Conservation (phyloP, 208 protist genomes). For the Acanthamoeba royreba region DNA sequence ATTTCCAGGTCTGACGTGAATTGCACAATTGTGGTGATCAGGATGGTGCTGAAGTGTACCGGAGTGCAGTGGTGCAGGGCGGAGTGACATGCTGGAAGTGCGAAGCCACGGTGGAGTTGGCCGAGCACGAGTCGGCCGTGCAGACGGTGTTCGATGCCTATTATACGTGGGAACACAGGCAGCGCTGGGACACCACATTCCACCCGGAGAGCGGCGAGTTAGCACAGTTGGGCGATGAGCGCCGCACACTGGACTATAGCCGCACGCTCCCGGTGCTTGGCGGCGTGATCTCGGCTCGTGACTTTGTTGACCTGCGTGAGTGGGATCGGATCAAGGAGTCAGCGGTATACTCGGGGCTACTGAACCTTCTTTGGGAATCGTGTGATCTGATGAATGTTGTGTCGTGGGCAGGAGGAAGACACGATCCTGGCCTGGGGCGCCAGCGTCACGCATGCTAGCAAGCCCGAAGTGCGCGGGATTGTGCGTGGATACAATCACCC, state of each 20-base stretch:
- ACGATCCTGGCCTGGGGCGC: neutral
- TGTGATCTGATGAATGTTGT: too few species aligned
- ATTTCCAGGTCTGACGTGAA: too few species aligned
- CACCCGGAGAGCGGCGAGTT: conserved; percentile 6
- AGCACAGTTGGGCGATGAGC: neutral
- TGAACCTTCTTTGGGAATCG: too few species aligned
- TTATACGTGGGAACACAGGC: neutral
- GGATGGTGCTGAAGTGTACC: neutral
- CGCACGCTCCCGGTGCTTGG: neutral
- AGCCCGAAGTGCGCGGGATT: neutral
- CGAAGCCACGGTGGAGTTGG: neutral
- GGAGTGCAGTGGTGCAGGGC: neutral
- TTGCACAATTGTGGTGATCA: too few species aligned
- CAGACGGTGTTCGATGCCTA: neutral
- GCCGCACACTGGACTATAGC: conserved; percentile 23
- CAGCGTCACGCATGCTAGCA: neutral
- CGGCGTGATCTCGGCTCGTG: neutral
- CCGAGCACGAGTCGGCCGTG: neutral
- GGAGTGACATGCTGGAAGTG: neutral
- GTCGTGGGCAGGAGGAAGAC: too few species aligned
- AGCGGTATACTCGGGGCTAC: too few species aligned
- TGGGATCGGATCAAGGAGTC: neutral
- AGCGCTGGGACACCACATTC: neutral
- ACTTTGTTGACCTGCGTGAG: neutral
- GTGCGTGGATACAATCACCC: neutral